Evolutionary conservation across 495 filamentous ascomycete genomes (phyloP).

Genomic region (Penicillium malachiteum): DNA sequence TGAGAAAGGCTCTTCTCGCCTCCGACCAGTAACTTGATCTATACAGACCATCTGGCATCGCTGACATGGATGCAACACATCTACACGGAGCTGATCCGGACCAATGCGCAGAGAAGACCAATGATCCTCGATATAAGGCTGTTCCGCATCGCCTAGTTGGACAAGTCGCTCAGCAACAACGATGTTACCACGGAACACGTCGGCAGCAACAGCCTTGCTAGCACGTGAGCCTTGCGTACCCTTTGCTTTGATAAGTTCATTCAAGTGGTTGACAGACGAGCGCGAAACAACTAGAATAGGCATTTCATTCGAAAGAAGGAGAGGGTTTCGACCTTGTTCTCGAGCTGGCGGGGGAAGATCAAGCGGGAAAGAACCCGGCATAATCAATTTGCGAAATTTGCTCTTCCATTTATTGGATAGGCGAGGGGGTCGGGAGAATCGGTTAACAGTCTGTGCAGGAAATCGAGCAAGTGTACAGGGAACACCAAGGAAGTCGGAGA

Average conservation of each 20-base stretch:
- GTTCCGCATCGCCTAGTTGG: constrained; percentile 37
- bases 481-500: constrained; percentile 68
- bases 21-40: constrained; percentile 76
- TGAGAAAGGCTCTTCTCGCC: constrained; percentile 80
- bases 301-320: constrained; percentile 86
- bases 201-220: constrained; percentile 59
- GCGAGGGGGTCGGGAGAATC: constrained; percentile 56
- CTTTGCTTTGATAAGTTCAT: constrained; percentile 60
- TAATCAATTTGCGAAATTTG: constrained; percentile 37
- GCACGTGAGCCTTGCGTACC: constrained; percentile 29
- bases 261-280: constrained; percentile 75
- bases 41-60: constrained; percentile 96
- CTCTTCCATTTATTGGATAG: constrained; percentile 18
- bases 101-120: constrained; percentile 46
- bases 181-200: constrained; percentile 84
- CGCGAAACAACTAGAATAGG: constrained; percentile 83
- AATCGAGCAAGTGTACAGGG: constrained; percentile 81
- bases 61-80: constrained; percentile 78
- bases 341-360: constrained; percentile 47
- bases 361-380: constrained; percentile 60
- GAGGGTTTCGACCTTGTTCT: constrained; percentile 44
- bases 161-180: constrained; percentile 59
- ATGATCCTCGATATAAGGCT: constrained; percentile 55
- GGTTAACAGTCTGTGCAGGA: constrained; percentile 57
- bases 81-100: constrained; percentile 44